These are phyloP conservation scores for Plasmodium adleri DNA, from an alignment of 169 alveolate genomes.

Conservation along the genomic window DNA sequence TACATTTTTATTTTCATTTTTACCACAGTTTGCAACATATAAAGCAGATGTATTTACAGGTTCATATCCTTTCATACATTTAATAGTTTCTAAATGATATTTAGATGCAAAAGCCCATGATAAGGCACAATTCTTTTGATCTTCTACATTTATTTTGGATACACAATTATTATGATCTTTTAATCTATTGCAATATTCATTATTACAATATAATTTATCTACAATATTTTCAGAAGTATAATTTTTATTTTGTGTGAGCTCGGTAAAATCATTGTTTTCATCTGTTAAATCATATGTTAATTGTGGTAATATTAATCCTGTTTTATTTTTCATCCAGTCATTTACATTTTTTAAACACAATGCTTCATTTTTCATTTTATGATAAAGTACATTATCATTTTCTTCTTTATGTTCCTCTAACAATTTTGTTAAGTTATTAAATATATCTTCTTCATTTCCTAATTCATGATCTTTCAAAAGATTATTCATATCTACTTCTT, in stretches of 20 bases:
- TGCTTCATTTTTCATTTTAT: background rate
- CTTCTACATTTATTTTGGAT: constrained; percentile 47
- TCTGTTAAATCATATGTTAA: background rate
- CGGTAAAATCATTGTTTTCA: background rate
- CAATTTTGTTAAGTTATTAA: background rate
- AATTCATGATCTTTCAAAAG: background rate
- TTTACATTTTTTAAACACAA: constrained; percentile 1
- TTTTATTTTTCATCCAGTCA: background rate
- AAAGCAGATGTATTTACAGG: background rate
- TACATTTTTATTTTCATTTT: background rate
- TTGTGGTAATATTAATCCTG: background rate
- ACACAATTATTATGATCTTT: constrained; percentile 41
- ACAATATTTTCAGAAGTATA: background rate
- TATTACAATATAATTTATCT: constrained; percentile 23
- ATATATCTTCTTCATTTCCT: background rate
- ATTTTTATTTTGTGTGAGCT: background rate
- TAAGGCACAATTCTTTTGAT: constrained; percentile 60
- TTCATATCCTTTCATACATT: constrained; percentile 26
- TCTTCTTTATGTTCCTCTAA: background rate
- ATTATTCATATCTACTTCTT: background rate
- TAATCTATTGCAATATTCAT: constrained; percentile 48
- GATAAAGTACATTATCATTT: background rate
- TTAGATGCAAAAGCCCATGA: constrained; percentile 77
- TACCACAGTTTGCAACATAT: constrained; percentile 3
- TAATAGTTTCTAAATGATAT: constrained; percentile 71